These are phyloP conservation scores for Arthrobotrys entomopaga DNA, from an alignment of 2,329 filamentous ascomycete species.

Conservation along the genomic window DNA sequence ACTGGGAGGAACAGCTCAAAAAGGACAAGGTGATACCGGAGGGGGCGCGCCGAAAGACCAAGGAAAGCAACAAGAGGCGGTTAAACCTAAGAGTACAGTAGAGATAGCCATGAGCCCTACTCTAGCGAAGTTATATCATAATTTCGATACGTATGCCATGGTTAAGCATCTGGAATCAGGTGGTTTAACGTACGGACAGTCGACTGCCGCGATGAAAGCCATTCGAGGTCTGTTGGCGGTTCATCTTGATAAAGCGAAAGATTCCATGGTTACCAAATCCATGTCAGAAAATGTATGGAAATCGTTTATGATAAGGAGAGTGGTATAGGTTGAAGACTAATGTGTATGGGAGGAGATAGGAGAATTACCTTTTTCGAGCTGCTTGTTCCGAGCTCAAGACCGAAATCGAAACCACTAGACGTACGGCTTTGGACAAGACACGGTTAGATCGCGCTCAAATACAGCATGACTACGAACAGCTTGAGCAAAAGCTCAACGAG, in stretches of 20 bases:
- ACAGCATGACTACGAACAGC: constrained; percentile 94
- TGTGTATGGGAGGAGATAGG: constrained; percentile 62
- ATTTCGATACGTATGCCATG: constrained; percentile 93
- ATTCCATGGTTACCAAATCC: constrained; percentile 84
- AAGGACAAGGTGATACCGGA: constrained; percentile 13
- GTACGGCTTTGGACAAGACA: constrained; percentile 80
- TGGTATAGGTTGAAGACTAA: neutral
- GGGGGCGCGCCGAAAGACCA: constrained; percentile 8
- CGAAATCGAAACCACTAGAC: constrained; percentile 82
- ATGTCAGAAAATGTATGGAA: constrained; percentile 80
- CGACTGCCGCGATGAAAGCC: constrained; percentile 90
- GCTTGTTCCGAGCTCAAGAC: constrained; percentile 91
- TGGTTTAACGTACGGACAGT: constrained; percentile 78
- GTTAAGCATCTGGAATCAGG: constrained; percentile 79
- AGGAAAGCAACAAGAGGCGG: constrained; percentile 6
- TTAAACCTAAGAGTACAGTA: neutral
- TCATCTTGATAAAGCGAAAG: constrained; percentile 83
- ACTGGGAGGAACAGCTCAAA: neutral
- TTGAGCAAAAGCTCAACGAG: constrained; percentile 84
- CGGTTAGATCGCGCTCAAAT: constrained; percentile 83
- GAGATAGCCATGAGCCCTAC: constrained; percentile 25
- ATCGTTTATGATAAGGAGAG: neutral
- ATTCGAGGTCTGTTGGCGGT: constrained; percentile 79
- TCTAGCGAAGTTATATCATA: constrained; percentile 71
- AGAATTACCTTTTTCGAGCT: constrained; percentile 91